Conservation (phyloP, 2,329 filamentous ascomycete genomes). For the Neonectria ditissima region DNA sequence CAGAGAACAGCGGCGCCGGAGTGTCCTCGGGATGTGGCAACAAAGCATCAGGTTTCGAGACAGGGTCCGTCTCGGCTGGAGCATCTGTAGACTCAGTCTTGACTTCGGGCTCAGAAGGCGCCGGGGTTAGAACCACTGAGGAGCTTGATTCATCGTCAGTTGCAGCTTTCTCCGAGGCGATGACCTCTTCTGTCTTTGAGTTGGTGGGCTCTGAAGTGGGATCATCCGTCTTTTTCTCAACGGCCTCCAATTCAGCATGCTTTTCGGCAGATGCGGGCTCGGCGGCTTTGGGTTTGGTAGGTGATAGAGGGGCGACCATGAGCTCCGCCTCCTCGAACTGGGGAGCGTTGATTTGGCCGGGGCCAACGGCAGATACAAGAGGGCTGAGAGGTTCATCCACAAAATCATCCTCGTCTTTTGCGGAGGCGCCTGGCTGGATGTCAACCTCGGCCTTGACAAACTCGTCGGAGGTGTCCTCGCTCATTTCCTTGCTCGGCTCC, state of each 20-base stretch:
- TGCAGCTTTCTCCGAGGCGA: constrained; percentile 6
- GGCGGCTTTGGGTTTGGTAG: constrained; percentile 53
- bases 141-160: constrained; percentile 38
- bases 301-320: constrained; percentile 69
- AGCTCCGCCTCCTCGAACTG: constrained; percentile 68
- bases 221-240: constrained; percentile 25
- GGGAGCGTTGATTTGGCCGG: constrained; percentile 64
- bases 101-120: constrained; percentile 40
- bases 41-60: constrained; percentile 45
- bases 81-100: constrained; percentile 29
- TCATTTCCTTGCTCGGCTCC: constrained; percentile 74
- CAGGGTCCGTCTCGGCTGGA: constrained; percentile 27
- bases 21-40: constrained; percentile 74
- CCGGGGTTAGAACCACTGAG: constrained; percentile 36
- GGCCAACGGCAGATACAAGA: constrained; percentile 71
- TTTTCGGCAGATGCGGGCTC: constrained; percentile 39
- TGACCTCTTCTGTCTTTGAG: constrained; percentile 1
- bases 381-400: constrained; percentile 83
- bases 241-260: constrained; percentile 24
- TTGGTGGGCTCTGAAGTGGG: constrained; percentile 15
- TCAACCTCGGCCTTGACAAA: constrained; percentile 72
- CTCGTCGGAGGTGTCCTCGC: constrained; percentile 78
- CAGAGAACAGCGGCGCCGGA: constrained; percentile 70
- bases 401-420: constrained; percentile 77
- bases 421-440: constrained; percentile 51